Evolutionary conservation across 2,329 filamentous ascomycete species (phyloP), one percentile per base, ranked within the genome.

Genomic region (Ophiocordyceps camponoti-saundersi): DNA sequence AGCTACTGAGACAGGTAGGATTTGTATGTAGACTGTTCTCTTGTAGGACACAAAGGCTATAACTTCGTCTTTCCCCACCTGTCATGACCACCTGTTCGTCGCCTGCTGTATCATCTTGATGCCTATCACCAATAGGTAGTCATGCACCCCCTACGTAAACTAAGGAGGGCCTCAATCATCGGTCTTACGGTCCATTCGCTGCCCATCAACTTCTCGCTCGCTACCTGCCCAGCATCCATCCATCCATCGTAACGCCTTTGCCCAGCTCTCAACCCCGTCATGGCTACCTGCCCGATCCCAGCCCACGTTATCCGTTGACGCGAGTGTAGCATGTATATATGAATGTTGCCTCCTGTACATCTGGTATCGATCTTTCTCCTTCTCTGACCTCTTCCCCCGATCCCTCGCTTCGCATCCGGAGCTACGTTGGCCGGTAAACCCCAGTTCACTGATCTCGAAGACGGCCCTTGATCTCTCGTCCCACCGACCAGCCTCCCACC

Each of bases 21-120:
- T n/a, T n/a, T n/a, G n/a, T n/a, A n/a, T n/a, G n/a, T n/a, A n/a
- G n/a, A n/a, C n/a, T n/a, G n/a, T n/a, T n/a, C n/a, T n/a, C n/a
- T n/a, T n/a, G n/a, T n/a, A n/a, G n/a, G n/a, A n/a, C n/a, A n/a
- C n/a, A n/a, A n/a, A n/a, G n/a, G n/a, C n/a, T 30, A 30, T 30
- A 30, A 6, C 34, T 13, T 15, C 34, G 13, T n/a, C 16, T 15
- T 13, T n/a, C n/a, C n/a, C 34, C 34, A 36, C 6, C 34, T 5
- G 12, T 2, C 59, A 60, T 46, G 53, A 57, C 13, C 50, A 57
- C 12, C 40, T 48, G 23, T 52, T 57, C 12, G 58, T 58, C 4
- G 58, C 55, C 10, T 44, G 48, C 12, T 55, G 52, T 26, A 46
- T 51, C 12, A 49, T 48, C 13, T n/a, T n/a, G n/a, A n/a, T n/a